A percentile compares a stretch with the other conserved stretches of the same genome.
Evolutionary conservation across 208 protist genomes (phyloP).

Genomic region (Acanthamoeba triangularis): DNA sequence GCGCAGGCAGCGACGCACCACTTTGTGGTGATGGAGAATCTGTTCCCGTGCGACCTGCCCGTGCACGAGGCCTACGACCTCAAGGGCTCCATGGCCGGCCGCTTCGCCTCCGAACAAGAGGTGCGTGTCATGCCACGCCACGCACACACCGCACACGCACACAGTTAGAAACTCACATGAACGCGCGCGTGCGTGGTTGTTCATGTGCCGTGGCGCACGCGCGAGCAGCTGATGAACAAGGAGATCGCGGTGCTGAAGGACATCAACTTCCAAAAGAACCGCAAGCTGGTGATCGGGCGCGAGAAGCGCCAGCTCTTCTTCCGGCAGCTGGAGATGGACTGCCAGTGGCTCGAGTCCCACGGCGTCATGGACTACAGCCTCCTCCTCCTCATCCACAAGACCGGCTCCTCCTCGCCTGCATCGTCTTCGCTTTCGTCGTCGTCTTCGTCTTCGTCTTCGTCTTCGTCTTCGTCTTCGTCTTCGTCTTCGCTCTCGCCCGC

Average conservation of each 20-base stretch:
- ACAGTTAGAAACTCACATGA: background rate
- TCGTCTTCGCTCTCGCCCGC: background rate
- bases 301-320: background rate
- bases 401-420: background rate
- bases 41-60: background rate
- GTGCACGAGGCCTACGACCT: constrained; percentile 6
- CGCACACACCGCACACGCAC: too few relatives aligned
- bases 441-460: background rate
- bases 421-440: background rate
- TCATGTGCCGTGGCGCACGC: background rate
- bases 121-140: background rate
- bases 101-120: background rate
- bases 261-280: background rate
- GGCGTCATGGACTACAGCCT: constrained; percentile 27
- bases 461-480: background rate
- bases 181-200: background rate
- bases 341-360: background rate
- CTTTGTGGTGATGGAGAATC: constrained; percentile 40
- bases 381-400: constrained; percentile 7
- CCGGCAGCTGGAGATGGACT: background rate
- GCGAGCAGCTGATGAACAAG: background rate
- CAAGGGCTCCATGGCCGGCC: background rate
- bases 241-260: constrained; percentile 9
- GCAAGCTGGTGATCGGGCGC: background rate
- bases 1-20: background rate